Percentiles rank a stretch among this genome's conserved stretches.
Conservation (phyloP, 805 yeast genomes). For the Dipodascopsis tothii region DNA sequence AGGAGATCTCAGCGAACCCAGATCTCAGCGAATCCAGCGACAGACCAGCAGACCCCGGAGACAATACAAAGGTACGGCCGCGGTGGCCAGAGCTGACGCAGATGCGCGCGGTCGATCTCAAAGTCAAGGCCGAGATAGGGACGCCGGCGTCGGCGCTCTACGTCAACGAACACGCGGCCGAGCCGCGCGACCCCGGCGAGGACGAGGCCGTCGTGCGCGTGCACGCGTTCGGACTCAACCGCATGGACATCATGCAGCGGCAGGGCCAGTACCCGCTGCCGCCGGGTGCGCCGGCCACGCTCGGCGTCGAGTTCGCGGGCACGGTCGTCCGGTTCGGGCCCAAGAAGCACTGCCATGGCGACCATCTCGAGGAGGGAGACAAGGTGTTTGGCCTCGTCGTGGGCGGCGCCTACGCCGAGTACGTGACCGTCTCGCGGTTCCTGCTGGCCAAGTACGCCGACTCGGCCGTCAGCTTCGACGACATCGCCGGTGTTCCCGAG, state of each 20-base stretch:
- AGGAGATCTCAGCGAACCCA: too few relatives aligned
- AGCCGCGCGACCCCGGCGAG: conserved; percentile 21
- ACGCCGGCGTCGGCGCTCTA: conserved; percentile 27
- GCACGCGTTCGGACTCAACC: conserved; percentile 32
- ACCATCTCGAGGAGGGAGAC: conserved; percentile 26
- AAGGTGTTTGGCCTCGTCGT: conserved; percentile 33
- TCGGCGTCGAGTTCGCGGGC: conserved; percentile 37
- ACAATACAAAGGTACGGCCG: too few relatives aligned
- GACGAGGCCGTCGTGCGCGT: conserved; percentile 31
- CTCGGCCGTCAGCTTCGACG: conserved; percentile 20
- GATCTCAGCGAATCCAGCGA: too few relatives aligned
- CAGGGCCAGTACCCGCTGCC: conserved; percentile 30
- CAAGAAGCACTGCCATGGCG: neutral
- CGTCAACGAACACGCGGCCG: conserved; percentile 21
- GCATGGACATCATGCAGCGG: conserved; percentile 32
- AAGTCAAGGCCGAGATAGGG: too few relatives aligned
- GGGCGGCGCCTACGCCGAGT: conserved; percentile 37
- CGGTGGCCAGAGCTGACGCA: too few relatives aligned
- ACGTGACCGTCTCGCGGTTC: conserved; percentile 27
- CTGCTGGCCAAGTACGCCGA: conserved; percentile 27
- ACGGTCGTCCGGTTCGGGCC: conserved; percentile 20
- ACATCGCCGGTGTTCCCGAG: conserved; percentile 33
- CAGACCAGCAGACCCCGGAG: too few relatives aligned
- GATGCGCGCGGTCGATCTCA: too few relatives aligned
- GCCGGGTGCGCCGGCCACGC: conserved; percentile 27